A percentile compares a stretch with the other conserved stretches of the same genome.
phyloP scores from a whole-genome alignment of 2,329 filamentous ascomycete species.

The Onygena corvina region DNA sequence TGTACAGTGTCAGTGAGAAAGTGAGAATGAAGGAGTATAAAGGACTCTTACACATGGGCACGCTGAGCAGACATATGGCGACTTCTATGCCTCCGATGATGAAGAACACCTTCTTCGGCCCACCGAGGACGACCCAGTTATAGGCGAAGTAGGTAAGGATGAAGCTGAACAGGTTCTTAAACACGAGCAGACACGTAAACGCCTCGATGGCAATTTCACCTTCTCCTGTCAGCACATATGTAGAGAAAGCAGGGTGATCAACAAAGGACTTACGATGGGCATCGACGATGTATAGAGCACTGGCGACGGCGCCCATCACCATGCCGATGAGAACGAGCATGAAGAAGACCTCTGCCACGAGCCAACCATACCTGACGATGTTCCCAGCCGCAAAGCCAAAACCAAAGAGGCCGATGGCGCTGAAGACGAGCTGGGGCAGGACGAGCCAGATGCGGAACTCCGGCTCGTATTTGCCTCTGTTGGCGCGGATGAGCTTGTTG shows the following conservation, averaged over 20 bases:
- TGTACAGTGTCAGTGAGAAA: conserved; percentile 24
- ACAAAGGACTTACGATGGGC: conserved; percentile 57
- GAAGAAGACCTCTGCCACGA: conserved; percentile 69
- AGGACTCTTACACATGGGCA: conserved; percentile 62
- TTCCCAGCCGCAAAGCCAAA: conserved; percentile 64
- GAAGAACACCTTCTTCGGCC: conserved; percentile 52
- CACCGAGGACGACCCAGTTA: conserved; percentile 58
- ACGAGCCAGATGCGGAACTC: conserved; percentile 80
- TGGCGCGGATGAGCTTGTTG: conserved; percentile 56
- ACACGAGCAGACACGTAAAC: conserved; percentile 80
- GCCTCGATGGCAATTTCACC: conserved; percentile 73
- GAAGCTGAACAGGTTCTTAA: conserved; percentile 92
- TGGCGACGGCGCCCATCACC: conserved; percentile 80
- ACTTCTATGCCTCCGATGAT: conserved; percentile 66
- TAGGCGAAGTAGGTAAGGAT: conserved; percentile 73
- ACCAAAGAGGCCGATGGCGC: conserved; percentile 67
- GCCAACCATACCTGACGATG: conserved; percentile 52
- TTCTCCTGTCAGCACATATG: conserved; percentile 24
- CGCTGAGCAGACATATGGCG: conserved; percentile 57
- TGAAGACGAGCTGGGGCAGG: conserved; percentile 66
- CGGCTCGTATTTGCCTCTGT: conserved; percentile 76
- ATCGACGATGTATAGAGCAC: conserved; percentile 80
- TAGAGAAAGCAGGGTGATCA: not conserved
- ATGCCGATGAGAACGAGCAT: conserved; percentile 74
- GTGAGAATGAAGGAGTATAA: not conserved